Evolutionary conservation across 345 rosid species (phyloP).

Genomic region (Pugionium dolabratum): DNA sequence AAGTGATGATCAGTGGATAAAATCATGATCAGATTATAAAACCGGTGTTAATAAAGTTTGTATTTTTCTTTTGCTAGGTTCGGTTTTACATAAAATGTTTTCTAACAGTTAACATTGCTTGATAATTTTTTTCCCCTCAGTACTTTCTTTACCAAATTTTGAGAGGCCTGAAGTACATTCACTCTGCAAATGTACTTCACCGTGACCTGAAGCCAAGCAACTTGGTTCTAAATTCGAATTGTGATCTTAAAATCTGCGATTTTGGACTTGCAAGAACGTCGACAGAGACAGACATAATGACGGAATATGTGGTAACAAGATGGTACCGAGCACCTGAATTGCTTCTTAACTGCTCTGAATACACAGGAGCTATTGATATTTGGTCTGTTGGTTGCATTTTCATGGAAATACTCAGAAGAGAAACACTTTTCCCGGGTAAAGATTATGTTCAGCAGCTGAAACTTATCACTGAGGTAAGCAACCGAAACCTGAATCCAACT

Average conservation of each 20-base stretch:
- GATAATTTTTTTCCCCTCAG: conserved; percentile 38
- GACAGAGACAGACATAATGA: conserved; percentile 87
- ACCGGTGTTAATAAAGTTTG: no score
- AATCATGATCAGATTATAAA: not conserved
- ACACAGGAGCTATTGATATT: conserved; percentile 78
- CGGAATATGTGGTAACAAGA: conserved; percentile 76
- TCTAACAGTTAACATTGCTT: not conserved
- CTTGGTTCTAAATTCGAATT: conserved; percentile 63
- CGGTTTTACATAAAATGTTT: not conserved
- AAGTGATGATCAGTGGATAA: not conserved
- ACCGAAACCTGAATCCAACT: conserved; percentile 3
- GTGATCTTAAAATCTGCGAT: conserved; percentile 80
- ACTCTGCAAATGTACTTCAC: conserved; percentile 83
- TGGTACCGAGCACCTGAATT: conserved; percentile 83
- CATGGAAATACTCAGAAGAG: conserved; percentile 73
- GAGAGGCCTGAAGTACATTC: conserved; percentile 79
- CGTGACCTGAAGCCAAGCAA: conserved; percentile 91
- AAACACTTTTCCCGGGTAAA: conserved; percentile 83
- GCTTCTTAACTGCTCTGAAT: conserved; percentile 73
- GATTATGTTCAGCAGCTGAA: conserved; percentile 83
- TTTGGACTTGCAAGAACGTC: conserved; percentile 91
- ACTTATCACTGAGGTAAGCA: conserved; percentile 75
- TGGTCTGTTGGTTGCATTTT: conserved; percentile 98
- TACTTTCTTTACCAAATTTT: conserved; percentile 82
- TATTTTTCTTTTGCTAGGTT: not conserved